phyloP scores from a whole-genome alignment of 495 filamentous ascomycete genomes.

The Chlorociboria aeruginascens region DNA sequence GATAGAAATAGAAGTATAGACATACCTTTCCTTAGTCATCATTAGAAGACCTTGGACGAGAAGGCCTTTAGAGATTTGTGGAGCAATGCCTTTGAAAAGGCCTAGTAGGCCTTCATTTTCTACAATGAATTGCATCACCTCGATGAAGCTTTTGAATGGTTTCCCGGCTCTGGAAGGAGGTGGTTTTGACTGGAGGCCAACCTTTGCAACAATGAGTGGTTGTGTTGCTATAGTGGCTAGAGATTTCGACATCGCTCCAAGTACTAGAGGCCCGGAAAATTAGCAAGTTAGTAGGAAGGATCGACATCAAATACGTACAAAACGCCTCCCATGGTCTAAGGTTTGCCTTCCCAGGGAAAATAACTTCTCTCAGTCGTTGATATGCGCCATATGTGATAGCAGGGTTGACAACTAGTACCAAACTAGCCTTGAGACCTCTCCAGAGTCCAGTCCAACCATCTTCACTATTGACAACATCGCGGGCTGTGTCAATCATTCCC shows the following conservation, averaged over 20 bases:
- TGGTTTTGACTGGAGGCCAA: slow-evolving; percentile 86
- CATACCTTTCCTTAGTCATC: slow-evolving; percentile 98
- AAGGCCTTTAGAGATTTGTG: slow-evolving; percentile 86
- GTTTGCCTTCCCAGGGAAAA: slow-evolving; percentile 68
- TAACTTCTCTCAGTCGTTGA: slow-evolving; percentile 66
- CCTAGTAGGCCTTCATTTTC: slow-evolving; percentile 72
- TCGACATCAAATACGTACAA: slow-evolving; percentile 39
- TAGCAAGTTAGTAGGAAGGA: neutral
- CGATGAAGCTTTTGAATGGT: slow-evolving; percentile 86
- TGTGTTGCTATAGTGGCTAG: slow-evolving; percentile 89
- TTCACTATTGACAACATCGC: slow-evolving; percentile 79
- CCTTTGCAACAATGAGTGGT: slow-evolving; percentile 95
- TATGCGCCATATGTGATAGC: slow-evolving; percentile 98
- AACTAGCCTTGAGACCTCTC: slow-evolving; percentile 90
- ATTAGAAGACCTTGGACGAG: slow-evolving; percentile 92
- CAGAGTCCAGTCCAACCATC: slow-evolving; percentile 86
- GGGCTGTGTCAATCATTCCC: slow-evolving; percentile 77
- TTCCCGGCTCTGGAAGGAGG: slow-evolving; percentile 76
- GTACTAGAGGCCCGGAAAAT: slow-evolving; percentile 37
- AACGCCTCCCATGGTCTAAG: slow-evolving; percentile 86
- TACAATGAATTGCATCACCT: slow-evolving; percentile 90
- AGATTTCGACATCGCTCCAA: slow-evolving; percentile 87
- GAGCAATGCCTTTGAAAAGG: slow-evolving; percentile 93
- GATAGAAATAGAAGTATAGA: slow-evolving; percentile 12
- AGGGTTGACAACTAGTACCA: slow-evolving; percentile 93